Evolutionary conservation across 306 rosid species (phyloP), one percentile per base, ranked within the genome.

Genomic region (Argentina anserina): DNA sequence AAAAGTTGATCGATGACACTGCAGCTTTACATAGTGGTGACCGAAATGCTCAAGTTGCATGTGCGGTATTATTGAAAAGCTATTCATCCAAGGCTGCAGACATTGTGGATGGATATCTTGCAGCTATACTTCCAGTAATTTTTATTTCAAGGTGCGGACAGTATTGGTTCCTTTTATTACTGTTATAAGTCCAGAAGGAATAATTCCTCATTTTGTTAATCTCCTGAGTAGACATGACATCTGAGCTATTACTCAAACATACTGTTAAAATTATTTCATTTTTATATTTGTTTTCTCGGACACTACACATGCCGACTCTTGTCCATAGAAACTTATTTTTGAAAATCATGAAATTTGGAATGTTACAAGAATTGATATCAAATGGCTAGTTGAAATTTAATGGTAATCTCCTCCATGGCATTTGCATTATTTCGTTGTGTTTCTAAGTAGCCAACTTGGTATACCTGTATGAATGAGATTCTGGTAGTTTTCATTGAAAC

Each of bases 81-180:
- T 94, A 81, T 84, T 86, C 87, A 65, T 91, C 97, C 63, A 69
- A 75, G 89, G 97, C 97, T 69, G 82, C 91, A 9, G 97, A 94
- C 79, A 90, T 89, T 74, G 43, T 94, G 76, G 84, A 87, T 77
- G 97, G 98, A 76, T 85, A 91, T 83, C 94, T 79, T 65, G 88
- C 82, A 1, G 79, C 76, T 64, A 78, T 94, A 71, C 81, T 93
- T 73, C 97, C 98, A 26, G 82, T 84, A 78, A 84, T 94, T 79
- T 94, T 91, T 75, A 40, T 89, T 70, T 94, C 97, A 81, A 91
- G 98, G 97, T 94, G 76, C 56, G 87, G 42, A 75, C 72, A 42
- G 66, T 53, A 67, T 71, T 77, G 9, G 34, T 39, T 50, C 34
- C 21, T 42, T 73, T 78, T 71, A 25, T 25, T 55, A 55, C 33